Evolutionary conservation across 176 grass and related monocot species (phyloP), one percentile per base, ranked within the genome.

Genomic region (Bothriochloa decipiens): DNA sequence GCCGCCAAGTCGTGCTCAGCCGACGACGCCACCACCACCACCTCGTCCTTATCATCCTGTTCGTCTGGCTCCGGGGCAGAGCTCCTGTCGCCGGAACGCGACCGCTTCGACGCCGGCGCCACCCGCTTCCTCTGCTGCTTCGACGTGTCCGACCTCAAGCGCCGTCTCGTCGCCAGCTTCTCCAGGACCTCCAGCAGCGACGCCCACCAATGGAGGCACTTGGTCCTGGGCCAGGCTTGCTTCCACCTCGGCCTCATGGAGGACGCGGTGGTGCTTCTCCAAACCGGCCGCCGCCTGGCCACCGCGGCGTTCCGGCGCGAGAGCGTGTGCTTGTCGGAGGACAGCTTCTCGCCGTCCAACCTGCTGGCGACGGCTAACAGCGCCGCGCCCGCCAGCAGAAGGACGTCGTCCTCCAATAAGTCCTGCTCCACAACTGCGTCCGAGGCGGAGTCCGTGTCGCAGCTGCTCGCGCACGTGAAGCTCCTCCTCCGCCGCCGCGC

Each of bases 181-280:
- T 91, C 70, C 22, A 92, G 40, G 68, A 81, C 18, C 65, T 83
- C 80, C 36, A 61, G 43, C 2, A 79, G 62, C 41, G 91, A 95
- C 26, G 84, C 81, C 58, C 82, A 85, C 58, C 84, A 85, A 52
- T 98, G 96, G 96, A 96, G 96, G 90, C 96, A 99, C 67, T 29
- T 94, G 87, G 81, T 86, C 13, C n/a, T 99, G 80, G 96, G 96
- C n/a, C 81, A 92, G 28, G 93, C 96, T 23, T 99, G 96, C 65
- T 92, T 91, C 83, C 93, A 99, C 39, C 86, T 99, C 15, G 96
- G 96, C 5, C 29, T 99, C 37, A 96, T 96, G 96, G 96, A 99
- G 82, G 93, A 99, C 77, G 90, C 96, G 20, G 92, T 67, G 75
- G 89, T 84, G 40, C 91, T 99, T 0, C 87, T 99, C 64, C 96